phyloP scores from a whole-genome alignment of 2,329 filamentous ascomycete genomes.

The Thelonectria blattea region DNA sequence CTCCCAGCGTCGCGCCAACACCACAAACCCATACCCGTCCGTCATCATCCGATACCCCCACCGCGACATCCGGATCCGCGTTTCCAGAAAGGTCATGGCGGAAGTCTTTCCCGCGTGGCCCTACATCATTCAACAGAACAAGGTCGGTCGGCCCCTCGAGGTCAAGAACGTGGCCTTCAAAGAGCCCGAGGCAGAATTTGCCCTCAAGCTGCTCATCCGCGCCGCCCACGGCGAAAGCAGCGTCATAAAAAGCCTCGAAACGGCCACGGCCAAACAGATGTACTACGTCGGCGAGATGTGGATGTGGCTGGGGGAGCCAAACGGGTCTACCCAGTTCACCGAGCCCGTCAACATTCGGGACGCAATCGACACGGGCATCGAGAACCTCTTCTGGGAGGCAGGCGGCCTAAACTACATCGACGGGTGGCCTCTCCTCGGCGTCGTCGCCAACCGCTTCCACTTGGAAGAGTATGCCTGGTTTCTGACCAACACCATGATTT shows the following conservation, averaged over 20 bases:
- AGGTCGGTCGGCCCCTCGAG: neutral
- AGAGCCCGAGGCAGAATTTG: slow-evolving; percentile 2
- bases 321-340: neutral
- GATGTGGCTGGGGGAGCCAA: slow-evolving; percentile 15
- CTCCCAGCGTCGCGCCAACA: too few species aligned
- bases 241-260: neutral
- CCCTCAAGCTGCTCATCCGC: slow-evolving; percentile 13
- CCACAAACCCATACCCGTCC: too few species aligned
- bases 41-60: too few species aligned
- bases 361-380: slow-evolving; percentile 3
- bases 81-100: neutral
- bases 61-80: neutral
- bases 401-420: slow-evolving; percentile 11
- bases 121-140: neutral
- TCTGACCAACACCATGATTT: too few species aligned
- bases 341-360: neutral
- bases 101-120: neutral
- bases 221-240: slow-evolving; percentile 13
- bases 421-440: slow-evolving; percentile 26
- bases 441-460: slow-evolving; percentile 20
- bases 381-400: neutral
- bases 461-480: neutral
- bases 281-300: slow-evolving; percentile 25
- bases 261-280: slow-evolving; percentile 13
- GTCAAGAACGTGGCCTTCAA: neutral